Percentiles rank a stretch among this genome's conserved stretches.
These are phyloP conservation scores for Neurospora sp. DNA, from an alignment of 495 filamentous ascomycete genomes.

Conservation along the genomic window DNA sequence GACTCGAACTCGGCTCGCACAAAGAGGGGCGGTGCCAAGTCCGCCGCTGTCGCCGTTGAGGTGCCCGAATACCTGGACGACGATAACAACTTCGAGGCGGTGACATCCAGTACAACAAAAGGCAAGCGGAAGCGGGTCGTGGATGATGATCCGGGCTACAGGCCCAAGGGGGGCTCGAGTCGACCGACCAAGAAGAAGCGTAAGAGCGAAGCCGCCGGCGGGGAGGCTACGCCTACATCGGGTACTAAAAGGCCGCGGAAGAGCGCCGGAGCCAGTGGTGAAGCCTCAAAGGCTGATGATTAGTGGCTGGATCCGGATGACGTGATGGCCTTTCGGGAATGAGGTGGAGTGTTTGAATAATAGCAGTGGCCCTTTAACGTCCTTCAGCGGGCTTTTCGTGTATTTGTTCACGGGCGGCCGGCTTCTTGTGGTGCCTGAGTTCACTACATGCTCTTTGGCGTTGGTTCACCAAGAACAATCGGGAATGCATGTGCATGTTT, in stretches of 20 bases:
- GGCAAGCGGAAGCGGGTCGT: constrained; percentile 43
- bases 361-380: background rate
- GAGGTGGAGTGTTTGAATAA: background rate
- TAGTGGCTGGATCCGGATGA: background rate
- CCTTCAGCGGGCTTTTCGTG: background rate
- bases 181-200: constrained; percentile 56
- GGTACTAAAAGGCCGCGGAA: constrained; percentile 17
- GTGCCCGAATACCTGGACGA: constrained; percentile 25
- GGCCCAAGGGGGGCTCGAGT: constrained; percentile 53
- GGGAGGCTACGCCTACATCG: constrained; percentile 13
- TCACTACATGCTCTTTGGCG: background rate
- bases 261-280: constrained; percentile 13
- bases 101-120: constrained; percentile 34
- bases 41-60: constrained; percentile 16
- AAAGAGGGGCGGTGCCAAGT: constrained; percentile 15
- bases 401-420: background rate
- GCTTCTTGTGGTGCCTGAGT: background rate
- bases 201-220: constrained; percentile 32
- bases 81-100: constrained; percentile 29
- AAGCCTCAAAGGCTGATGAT: constrained; percentile 1
- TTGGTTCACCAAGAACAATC: background rate
- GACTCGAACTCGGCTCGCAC: constrained; percentile 7
- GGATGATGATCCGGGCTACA: constrained; percentile 60
- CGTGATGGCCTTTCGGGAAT: background rate
- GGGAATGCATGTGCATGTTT: background rate